Base-by-base conservation (phyloP, 345 rosid species). In the Bretschneidera sinensis region DNA sequence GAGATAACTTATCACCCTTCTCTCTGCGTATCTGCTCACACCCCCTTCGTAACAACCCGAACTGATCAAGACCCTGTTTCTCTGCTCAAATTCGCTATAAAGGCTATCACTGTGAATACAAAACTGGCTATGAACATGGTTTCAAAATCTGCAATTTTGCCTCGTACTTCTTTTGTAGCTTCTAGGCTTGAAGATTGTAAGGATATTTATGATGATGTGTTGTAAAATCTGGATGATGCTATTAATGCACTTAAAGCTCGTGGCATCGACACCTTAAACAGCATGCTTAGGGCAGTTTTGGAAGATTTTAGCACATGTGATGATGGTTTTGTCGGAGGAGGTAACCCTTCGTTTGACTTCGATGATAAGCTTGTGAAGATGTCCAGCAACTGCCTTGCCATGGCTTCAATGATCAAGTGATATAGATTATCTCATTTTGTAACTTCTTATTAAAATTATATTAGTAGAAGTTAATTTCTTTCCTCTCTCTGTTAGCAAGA, bases 311-410 rank as follows among this genome's bases (percentile, higher is more conserved):
- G 43, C 20, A 70, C 84, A 8, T 84, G 88, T 35, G 75, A 76
- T 43, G 85, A 79, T 11, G 89, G 66, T 9, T 78, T 83, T 24
- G 59, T 52, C 1, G 76, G 53, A 17, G 1, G 67, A 1, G 54
- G 54, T 31, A 71, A 72, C 24, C 80, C 78, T 6, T 24, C 80
- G 45, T 53, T 33, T 20, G 48, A 48, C 21, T 66, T 66, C 21
- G 66, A 51, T 10, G 67, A 55, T 1, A 74, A 68, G 51, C 78
- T 84, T 1, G 24, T 25, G 4, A 68, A 76, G 52, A 59, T 87
- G 80, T 67, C 74, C 59, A 78, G 76, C 55, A 81, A 79, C 55
- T 84, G 86, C 63, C 76, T 84, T 13, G 88, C 78, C 25, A 70
- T 87, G 55, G 78, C 90, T 51, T 21, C 85, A 52, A 15, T 60